phyloP scores from a whole-genome alignment of 306 rosid genomes.

The Trichosanthes cucumerina region DNA sequence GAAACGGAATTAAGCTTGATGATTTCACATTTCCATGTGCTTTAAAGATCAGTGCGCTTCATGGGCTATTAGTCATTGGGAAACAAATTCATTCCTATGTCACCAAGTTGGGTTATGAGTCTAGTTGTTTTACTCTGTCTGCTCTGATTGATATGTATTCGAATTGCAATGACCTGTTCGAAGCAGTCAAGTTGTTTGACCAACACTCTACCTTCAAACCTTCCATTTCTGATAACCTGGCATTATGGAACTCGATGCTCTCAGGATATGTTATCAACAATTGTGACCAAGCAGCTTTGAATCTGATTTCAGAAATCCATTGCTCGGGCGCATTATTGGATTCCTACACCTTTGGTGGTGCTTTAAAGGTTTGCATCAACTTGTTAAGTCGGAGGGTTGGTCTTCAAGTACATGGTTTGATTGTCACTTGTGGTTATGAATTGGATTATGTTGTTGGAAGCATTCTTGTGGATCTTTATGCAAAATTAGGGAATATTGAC shows the following conservation, averaged over 20 bases:
- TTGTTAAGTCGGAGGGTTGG: constrained; percentile 36
- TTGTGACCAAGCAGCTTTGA: constrained; percentile 34
- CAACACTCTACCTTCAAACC: constrained; percentile 19
- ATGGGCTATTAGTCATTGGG: constrained; percentile 34
- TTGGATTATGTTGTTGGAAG: constrained; percentile 64
- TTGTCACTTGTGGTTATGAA: constrained; percentile 48
- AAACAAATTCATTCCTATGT: constrained; percentile 53
- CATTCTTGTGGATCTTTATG: constrained; percentile 54
- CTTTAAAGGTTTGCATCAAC: constrained; percentile 58
- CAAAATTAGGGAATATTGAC: constrained; percentile 38
- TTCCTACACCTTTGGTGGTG: constrained; percentile 53
- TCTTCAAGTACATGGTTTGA: constrained; percentile 70
- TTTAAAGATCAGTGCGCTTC: constrained; percentile 43
- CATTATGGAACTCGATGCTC: constrained; percentile 73
- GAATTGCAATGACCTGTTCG: constrained; percentile 36
- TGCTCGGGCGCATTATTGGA: constrained; percentile 40
- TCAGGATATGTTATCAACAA: constrained; percentile 54
- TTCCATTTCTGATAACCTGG: constrained; percentile 36
- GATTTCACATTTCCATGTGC: constrained; percentile 64
- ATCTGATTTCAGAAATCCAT: constrained; percentile 38
- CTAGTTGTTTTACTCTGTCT: constrained; percentile 43
- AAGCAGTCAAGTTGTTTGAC: constrained; percentile 44
- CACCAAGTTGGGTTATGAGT: constrained; percentile 52
- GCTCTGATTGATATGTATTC: constrained; percentile 84
- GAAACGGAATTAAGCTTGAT: constrained; percentile 45